Base-by-base conservation (phyloP, 352 stramenopile genomes). In the Peronosclerospora sorghi region DNA sequence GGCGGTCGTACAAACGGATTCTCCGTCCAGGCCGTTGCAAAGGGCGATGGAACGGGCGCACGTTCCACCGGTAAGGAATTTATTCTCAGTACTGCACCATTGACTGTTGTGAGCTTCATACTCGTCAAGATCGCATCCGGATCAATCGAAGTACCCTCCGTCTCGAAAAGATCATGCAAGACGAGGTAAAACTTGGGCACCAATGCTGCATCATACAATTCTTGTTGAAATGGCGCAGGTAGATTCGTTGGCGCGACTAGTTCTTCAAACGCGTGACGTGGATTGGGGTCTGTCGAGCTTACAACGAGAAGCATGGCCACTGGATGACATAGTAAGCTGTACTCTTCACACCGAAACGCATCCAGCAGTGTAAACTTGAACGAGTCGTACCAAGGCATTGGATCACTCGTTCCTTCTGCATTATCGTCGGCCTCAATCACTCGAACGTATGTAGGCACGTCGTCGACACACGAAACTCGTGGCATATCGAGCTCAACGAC, bases 141-240 rank as follows among this genome's bases (percentile, higher is more conserved):
- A 52, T 92, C 79, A 28, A 92, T 92, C 0, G 65, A 69, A 23
- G 79, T 92, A 21, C 74, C 72, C 8, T 82, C 61, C 1, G 79
- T 86, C 56, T 94, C 77, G 26, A 65, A 46, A 4, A 74, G 51
- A 53, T 96, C 86, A 41, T 96, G 86, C 18, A 96, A 29, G 12
- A 96, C 65, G n/a, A 96, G 50, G 50, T 87, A 95, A 44, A 86
- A 93, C 48, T 91, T 88, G 10, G 81, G 72, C 8, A 68, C 47
- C 9, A 94, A 44, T 23, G 70, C 79, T 4, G 68, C 52, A 46
- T 94, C 82, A 45, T 92, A 95, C 2, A 89, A 45, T 5, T 75
- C 80, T 43, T 84, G 60, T 9, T 78, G 62, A 42, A 93, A 93
- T 12, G 69, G 59, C 0, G 43, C 19, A 0, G 80, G 80, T 0